These are phyloP conservation scores for Monosporozyma unispora DNA, from an alignment of 805 yeast genomes.

Conservation along the genomic window DNA sequence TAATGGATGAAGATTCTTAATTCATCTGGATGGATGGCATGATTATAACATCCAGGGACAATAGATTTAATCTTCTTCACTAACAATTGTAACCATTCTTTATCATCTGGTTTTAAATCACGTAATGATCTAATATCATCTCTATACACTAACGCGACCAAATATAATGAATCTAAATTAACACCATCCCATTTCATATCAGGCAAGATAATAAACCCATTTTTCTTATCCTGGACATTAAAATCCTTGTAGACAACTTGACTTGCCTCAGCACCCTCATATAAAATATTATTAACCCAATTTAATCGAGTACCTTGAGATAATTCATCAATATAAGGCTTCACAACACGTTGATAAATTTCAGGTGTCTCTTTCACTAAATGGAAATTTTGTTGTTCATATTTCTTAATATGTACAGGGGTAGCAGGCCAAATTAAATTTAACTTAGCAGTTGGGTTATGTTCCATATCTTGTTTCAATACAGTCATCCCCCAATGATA, in stretches of 20 bases:
- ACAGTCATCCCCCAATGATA: slow-evolving; percentile 73
- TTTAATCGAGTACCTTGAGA: slow-evolving; percentile 60
- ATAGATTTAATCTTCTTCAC: slow-evolving; percentile 37
- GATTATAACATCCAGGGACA: slow-evolving; percentile 40
- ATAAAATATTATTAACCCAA: slow-evolving; percentile 86
- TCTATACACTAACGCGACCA: slow-evolving; percentile 67
- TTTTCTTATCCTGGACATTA: slow-evolving; percentile 38
- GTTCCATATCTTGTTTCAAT: slow-evolving; percentile 37
- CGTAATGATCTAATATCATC: slow-evolving; percentile 65
- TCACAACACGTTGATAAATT: slow-evolving; percentile 51
- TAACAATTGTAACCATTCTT: slow-evolving; percentile 46
- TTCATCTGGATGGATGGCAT: slow-evolving; percentile 41
- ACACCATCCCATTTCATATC: slow-evolving; percentile 96
- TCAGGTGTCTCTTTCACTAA: slow-evolving; percentile 78
- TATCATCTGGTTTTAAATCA: slow-evolving; percentile 55
- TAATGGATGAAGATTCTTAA: slow-evolving; percentile 79
- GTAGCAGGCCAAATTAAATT: slow-evolving; percentile 87
- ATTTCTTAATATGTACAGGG: slow-evolving; percentile 71
- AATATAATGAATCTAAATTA: slow-evolving; percentile 58
- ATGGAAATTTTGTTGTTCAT: slow-evolving; percentile 47
- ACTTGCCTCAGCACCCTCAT: slow-evolving; percentile 77
- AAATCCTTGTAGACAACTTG: slow-evolving; percentile 57
- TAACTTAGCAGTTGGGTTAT: slow-evolving; percentile 54
- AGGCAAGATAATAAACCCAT: slow-evolving; percentile 72
- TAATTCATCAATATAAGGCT: slow-evolving; percentile 72